Percentiles rank a stretch among this genome's conserved stretches.
Conservation (phyloP, 108 stramenopile species). For the Conticribra guillardii region DNA sequence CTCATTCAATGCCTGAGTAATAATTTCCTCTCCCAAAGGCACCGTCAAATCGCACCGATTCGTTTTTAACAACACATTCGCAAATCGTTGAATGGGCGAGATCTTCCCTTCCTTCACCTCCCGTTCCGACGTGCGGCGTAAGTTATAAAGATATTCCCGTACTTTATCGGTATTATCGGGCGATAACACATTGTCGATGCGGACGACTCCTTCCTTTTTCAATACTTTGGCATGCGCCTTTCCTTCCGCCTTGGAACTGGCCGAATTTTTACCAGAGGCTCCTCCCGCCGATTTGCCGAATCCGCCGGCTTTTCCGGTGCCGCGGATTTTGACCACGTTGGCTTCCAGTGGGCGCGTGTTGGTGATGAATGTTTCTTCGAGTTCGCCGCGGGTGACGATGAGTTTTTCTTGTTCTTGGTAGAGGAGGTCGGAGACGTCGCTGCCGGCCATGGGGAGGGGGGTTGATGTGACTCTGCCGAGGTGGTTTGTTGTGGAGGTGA, state of each 20-base stretch:
- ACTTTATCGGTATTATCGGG: slow-evolving; percentile 57
- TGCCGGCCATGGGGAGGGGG: no score
- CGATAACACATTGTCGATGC: slow-evolving; percentile 74
- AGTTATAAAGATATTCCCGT: slow-evolving; percentile 53
- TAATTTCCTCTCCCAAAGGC: slow-evolving; percentile 53
- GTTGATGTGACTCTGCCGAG: no score
- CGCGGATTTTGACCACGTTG: slow-evolving; percentile 42
- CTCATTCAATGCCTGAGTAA: slow-evolving; percentile 46
- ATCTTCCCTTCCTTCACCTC: slow-evolving; percentile 54
- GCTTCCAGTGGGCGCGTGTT: slow-evolving; percentile 36
- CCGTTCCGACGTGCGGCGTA: slow-evolving; percentile 45
- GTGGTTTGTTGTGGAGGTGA: no score
- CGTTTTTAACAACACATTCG: slow-evolving; percentile 76
- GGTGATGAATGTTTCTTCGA: slow-evolving; percentile 63
- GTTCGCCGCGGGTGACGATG: slow-evolving; percentile 57
- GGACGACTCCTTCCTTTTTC: slow-evolving; percentile 68
- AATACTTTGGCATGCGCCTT: slow-evolving; percentile 66
- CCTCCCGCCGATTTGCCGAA: slow-evolving; percentile 45
- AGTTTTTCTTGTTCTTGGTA: slow-evolving; percentile 79
- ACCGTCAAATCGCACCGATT: slow-evolving; percentile 85
- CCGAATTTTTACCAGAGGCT: slow-evolving; percentile 23
- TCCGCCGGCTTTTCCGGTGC: slow-evolving; percentile 54
- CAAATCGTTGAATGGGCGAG: slow-evolving; percentile 64
- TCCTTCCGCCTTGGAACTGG: slow-evolving; percentile 28
- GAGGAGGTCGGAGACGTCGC: slow-evolving; percentile 41